Conservation (phyloP, 2,329 filamentous ascomycete genomes). For the Exophiala sideris region DNA sequence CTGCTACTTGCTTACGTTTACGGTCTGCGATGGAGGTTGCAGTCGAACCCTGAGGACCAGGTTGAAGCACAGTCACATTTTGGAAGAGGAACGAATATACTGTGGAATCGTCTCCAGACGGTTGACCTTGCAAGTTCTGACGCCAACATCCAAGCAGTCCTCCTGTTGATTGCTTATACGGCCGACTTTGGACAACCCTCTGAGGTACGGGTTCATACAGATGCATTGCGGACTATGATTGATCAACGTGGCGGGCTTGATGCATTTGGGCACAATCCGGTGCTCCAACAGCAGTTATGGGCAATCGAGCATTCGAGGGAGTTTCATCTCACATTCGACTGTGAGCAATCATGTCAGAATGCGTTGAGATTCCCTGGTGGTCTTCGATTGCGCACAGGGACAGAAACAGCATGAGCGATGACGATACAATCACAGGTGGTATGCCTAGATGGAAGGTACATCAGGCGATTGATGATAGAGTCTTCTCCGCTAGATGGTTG, state of each 20-base stretch:
- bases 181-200: conserved; percentile 19
- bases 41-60: conserved; percentile 17
- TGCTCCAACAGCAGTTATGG: conserved; percentile 21
- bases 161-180: conserved; percentile 25
- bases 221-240: conserved; percentile 24
- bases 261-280: conserved; percentile 15
- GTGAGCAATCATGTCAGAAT: conserved; percentile 10
- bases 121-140: conserved; percentile 22
- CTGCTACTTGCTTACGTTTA: conserved; percentile 22
- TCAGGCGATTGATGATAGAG: too few species aligned
- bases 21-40: conserved; percentile 8
- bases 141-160: conserved; percentile 26
- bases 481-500: too few species aligned
- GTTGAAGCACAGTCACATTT: conserved; percentile 21
- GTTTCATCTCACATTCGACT: conserved; percentile 23
- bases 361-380: conserved; percentile 18
- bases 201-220: conserved; percentile 22
- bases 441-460: too few species aligned
- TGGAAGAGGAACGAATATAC: conserved; percentile 23
- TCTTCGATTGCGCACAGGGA: conserved; percentile 12
- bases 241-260: conserved; percentile 24
- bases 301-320: conserved; percentile 15
- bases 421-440: too few species aligned
- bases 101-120: conserved; percentile 23
- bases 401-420: conserved; percentile 17